phyloP scores from a whole-genome alignment of 441 rosid species.

The Hypseocharis bilobata region DNA sequence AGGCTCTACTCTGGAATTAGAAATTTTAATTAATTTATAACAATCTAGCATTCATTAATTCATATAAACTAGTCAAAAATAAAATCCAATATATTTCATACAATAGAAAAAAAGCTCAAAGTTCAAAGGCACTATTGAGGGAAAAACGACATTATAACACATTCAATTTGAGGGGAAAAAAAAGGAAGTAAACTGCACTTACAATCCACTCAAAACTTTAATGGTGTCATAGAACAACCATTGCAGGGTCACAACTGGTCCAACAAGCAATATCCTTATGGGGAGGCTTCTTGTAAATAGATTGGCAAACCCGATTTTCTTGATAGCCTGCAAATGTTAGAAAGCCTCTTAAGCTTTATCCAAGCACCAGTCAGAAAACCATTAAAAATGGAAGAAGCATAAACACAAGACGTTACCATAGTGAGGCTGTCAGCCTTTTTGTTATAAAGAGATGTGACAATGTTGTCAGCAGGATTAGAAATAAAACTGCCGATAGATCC shows the following conservation, averaged over 20 bases:
- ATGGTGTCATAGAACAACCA: slow-evolving; percentile 60
- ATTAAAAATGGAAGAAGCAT: slow-evolving; percentile 3
- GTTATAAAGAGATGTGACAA: slow-evolving; percentile 48
- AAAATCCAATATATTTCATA: too few species aligned
- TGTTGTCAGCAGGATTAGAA: slow-evolving; percentile 74
- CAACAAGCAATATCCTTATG: slow-evolving; percentile 46
- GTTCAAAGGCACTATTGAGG: too few species aligned
- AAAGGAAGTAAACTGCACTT: slow-evolving; percentile 33
- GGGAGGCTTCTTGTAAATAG: slow-evolving; percentile 63
- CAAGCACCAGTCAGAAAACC: background rate
- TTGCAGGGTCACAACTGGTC: slow-evolving; percentile 49
- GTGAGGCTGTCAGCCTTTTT: slow-evolving; percentile 31
- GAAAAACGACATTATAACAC: too few species aligned
- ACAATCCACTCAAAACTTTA: slow-evolving; percentile 51
- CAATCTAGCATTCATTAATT: too few species aligned
- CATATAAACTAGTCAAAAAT: too few species aligned
- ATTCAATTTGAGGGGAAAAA: too few species aligned
- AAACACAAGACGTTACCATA: background rate
- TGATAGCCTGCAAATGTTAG: slow-evolving; percentile 36
- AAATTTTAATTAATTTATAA: too few species aligned
- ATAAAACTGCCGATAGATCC: slow-evolving; percentile 59
- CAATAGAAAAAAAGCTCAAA: too few species aligned
- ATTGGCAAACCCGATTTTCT: slow-evolving; percentile 42
- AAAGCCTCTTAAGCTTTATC: background rate
- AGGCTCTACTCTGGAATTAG: too few species aligned